Conservation (phyloP, 176 grass and related monocot genomes). For the Avena atlantica region DNA sequence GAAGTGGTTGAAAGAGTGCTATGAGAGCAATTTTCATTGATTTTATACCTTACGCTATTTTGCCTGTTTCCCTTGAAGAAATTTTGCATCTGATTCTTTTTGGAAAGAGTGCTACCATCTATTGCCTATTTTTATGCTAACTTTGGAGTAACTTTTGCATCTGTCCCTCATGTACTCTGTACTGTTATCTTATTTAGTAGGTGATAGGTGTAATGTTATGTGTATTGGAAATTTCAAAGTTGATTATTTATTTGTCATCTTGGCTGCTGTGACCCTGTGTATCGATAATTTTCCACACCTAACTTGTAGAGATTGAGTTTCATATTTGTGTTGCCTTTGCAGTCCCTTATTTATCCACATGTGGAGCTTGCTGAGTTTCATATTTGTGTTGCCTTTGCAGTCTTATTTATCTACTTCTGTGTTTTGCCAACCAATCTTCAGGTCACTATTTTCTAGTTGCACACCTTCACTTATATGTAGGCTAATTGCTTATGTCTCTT, state of each 20-base stretch:
- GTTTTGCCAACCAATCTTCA: background rate
- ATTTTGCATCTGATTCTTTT: constrained; percentile 15
- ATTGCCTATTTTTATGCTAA: background rate
- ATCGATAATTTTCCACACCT: constrained; percentile 20
- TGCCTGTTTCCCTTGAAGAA: background rate
- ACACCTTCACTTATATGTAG: constrained; percentile 12
- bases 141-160: background rate
- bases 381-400: constrained; percentile 25
- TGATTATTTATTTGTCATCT: constrained; percentile 12
- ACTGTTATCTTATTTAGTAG: background rate
- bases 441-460: background rate
- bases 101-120: background rate
- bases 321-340: constrained; percentile 31
- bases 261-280: background rate
- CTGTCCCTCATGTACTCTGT: background rate
- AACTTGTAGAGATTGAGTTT: constrained; percentile 18
- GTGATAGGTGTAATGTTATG: background rate
- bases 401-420: background rate
- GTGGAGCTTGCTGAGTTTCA: constrained; percentile 4
- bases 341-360: background rate
- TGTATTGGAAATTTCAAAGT: background rate
- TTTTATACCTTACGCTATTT: background rate
- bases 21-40: background rate
- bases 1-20: background rate
- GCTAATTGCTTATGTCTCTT: constrained; percentile 29